Base-by-base conservation (phyloP, 2,329 filamentous ascomycete genomes). In the Parafenestella ontariensis region DNA sequence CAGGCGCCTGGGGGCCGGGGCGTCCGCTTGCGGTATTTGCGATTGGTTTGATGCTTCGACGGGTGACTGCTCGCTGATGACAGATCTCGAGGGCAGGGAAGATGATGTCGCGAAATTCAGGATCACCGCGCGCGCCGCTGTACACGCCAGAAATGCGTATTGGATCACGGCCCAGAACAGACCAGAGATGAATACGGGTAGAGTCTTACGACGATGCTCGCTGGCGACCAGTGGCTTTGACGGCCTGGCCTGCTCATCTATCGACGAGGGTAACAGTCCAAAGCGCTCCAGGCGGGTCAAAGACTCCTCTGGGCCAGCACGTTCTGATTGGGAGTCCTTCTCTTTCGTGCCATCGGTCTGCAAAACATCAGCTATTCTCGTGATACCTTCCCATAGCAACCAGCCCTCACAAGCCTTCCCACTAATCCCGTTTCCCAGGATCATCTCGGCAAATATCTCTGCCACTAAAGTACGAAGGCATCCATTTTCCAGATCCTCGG, bases 361-460 rank as follows among this genome's bases (percentile, higher is more conserved):
- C 69, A 83, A 69, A 43, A 78, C 72, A 57, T 82, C 81, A 55
- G 85, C 83, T 57, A 89, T 77, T 71, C 94, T 96, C 63, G 88
- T 89, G 57, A 96, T 84, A 53, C 86, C 84, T 73, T 96, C 92
- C 86, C 89, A 96, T 62, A 98, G 77, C 69, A 97, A 84, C 91
- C 91, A 96, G 21, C 91, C 90, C 77, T 98, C 89, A 64, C 90
- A 92, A 36, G 90, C 83, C 73, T 89, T 96, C 68, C 89, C 90
- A 66, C 88, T 87, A 66, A 97, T 82, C 53, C 89, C 84, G 65
- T 91, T 92, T 58, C 91, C 91, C 61, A 99, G 82, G 58, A 98
- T 91, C 73, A 96, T 87, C 76, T 97, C 92, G 6, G 92, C 91
- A 58, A 98, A 83, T 61, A 98, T 90, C 76, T 97, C 92, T 49